Evolutionary conservation across 345 rosid species (phyloP).

Genomic region (Pugionium cornutum): DNA sequence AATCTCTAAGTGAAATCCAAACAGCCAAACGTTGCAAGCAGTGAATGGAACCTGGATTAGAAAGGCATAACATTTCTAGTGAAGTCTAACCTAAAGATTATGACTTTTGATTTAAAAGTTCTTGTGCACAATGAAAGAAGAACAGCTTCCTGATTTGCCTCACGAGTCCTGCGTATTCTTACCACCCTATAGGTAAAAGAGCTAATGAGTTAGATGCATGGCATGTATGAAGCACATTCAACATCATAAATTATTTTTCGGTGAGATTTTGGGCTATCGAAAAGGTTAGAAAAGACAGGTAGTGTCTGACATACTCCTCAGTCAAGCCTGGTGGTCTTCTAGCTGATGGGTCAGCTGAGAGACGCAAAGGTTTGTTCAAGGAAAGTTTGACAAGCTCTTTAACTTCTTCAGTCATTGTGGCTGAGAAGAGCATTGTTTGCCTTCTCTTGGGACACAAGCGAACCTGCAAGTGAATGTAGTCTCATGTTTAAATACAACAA

Average conservation of each 20-base stretch:
- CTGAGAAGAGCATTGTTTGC: slow-evolving; percentile 96
- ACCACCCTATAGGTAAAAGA: slow-evolving; percentile 63
- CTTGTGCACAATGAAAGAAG: slow-evolving; percentile 90
- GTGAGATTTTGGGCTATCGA: slow-evolving; percentile 10
- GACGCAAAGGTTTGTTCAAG: slow-evolving; percentile 84
- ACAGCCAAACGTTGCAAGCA: slow-evolving; percentile 12
- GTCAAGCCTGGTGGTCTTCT: slow-evolving; percentile 84
- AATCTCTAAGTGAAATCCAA: slow-evolving; percentile 24
- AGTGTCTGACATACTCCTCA: slow-evolving; percentile 64
- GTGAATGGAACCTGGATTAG: neutral
- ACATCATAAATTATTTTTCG: slow-evolving; percentile 3
- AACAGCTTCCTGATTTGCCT: slow-evolving; percentile 88
- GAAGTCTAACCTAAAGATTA: slow-evolving; percentile 75
- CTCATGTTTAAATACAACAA: slow-evolving; percentile 3
- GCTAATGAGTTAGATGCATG: slow-evolving; percentile 3
- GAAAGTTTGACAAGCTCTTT: slow-evolving; percentile 89
- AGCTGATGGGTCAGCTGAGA: slow-evolving; percentile 93
- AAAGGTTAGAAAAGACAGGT: slow-evolving; percentile 4
- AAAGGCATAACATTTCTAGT: slow-evolving; percentile 12
- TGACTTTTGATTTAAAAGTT: slow-evolving; percentile 80
- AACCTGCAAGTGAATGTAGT: slow-evolving; percentile 52
- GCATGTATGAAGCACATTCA: neutral
- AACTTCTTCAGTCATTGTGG: slow-evolving; percentile 97
- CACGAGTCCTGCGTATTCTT: slow-evolving; percentile 88
- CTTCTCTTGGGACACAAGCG: slow-evolving; percentile 89